A percentile compares a stretch with the other conserved stretches of the same genome.
Evolutionary conservation across 2,329 filamentous ascomycete genomes (phyloP).

Genomic region (Pyricularia grisea): DNA sequence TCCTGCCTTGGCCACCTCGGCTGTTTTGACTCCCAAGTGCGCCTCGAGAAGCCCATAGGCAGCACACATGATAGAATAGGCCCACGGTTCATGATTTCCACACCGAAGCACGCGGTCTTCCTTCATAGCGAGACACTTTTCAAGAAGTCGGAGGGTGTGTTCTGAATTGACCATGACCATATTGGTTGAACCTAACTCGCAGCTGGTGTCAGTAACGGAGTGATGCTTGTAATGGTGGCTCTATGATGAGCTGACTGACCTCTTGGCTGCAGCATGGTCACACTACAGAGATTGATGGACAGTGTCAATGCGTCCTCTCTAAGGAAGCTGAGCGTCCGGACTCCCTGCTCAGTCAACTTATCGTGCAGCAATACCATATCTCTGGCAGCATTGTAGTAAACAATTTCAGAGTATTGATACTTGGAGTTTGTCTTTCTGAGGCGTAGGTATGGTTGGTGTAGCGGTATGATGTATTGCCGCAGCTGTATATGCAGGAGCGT

Average conservation of each 20-base stretch:
- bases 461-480: conserved; percentile 50
- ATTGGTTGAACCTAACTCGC: conserved; percentile 35
- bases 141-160: conserved; percentile 51
- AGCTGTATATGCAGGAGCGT: conserved; percentile 52
- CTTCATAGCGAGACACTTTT: conserved; percentile 51
- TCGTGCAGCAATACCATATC: conserved; percentile 55
- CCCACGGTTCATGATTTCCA: conserved; percentile 56
- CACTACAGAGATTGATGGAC: conserved; percentile 51
- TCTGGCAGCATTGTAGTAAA: conserved; percentile 53
- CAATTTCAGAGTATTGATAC: conserved; percentile 53
- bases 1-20: conserved; percentile 47
- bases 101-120: conserved; percentile 51
- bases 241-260: conserved; percentile 13
- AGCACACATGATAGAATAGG: conserved; percentile 54
- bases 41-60: conserved; percentile 49
- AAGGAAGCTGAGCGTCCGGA: conserved; percentile 49
- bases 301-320: conserved; percentile 51
- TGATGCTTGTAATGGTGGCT: neutral
- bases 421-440: conserved; percentile 50
- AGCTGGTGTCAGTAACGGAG: conserved; percentile 11
- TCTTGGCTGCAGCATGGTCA: conserved; percentile 50
- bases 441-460: conserved; percentile 52
- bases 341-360: conserved; percentile 47
- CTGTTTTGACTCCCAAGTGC: conserved; percentile 46
- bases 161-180: conserved; percentile 54